phyloP scores from a whole-genome alignment of 108 stramenopile genomes.

The Cyclotella baltica region DNA sequence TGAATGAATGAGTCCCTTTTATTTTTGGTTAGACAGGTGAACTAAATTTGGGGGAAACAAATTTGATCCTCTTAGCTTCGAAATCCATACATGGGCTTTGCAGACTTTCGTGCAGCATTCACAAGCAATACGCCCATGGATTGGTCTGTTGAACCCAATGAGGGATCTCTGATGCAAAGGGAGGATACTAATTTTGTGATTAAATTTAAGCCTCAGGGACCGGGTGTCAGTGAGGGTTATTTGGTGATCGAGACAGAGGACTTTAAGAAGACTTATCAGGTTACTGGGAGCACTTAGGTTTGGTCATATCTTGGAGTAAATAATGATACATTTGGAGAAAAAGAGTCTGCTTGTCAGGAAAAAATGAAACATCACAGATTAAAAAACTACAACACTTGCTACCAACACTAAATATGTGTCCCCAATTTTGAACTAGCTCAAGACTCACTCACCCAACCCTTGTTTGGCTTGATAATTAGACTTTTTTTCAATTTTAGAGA shows the following conservation, averaged over 20 bases:
- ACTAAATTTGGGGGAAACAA: not conserved
- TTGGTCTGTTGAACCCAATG: conserved; percentile 72
- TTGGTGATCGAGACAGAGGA: conserved; percentile 91
- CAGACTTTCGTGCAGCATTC: conserved; percentile 89
- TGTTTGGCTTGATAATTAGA: too few species aligned
- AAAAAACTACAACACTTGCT: too few species aligned
- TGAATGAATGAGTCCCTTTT: not conserved
- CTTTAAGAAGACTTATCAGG: conserved; percentile 86
- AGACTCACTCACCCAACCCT: too few species aligned
- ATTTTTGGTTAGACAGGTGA: conserved; percentile 12
- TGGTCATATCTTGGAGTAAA: too few species aligned
- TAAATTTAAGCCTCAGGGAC: conserved; percentile 71
- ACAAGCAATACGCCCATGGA: conserved; percentile 63
- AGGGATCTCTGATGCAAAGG: conserved; percentile 69
- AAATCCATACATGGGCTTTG: conserved; percentile 91
- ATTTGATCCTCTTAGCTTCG: conserved; percentile 28
- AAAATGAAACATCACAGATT: too few species aligned
- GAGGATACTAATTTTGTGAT: conserved; percentile 73
- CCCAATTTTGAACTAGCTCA: too few species aligned
- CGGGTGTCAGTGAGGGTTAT: conserved; percentile 68
- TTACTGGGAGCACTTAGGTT: conserved; percentile 71
- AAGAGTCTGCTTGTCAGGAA: too few species aligned
- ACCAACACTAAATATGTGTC: too few species aligned
- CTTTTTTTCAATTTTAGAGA: too few species aligned
- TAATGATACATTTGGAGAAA: too few species aligned